These are phyloP conservation scores for Kluyveromyces nonfermentans DNA, from an alignment of 805 yeast species.

Conservation along the genomic window DNA sequence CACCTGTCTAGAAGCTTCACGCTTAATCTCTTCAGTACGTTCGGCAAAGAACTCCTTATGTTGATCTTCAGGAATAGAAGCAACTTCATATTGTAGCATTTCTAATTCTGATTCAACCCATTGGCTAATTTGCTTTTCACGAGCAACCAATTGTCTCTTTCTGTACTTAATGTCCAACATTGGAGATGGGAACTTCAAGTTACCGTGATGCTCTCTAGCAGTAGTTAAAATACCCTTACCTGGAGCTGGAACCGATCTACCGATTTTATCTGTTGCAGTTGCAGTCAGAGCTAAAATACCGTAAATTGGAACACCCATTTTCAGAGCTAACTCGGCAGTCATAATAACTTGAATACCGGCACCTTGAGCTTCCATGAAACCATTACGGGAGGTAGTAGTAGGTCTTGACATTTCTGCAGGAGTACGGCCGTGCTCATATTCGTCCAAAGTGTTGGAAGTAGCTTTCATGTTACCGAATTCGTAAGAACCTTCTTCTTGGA, in stretches of 20 bases:
- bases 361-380: constrained; percentile 99
- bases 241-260: constrained; percentile 99
- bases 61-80: constrained; percentile 38
- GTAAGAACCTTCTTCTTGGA: constrained; percentile 97
- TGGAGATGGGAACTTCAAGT: constrained; percentile 67
- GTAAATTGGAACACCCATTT: constrained; percentile 99
- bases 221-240: constrained; percentile 99
- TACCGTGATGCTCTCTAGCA: constrained; percentile 87
- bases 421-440: constrained; percentile 91
- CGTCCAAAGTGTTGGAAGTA: constrained; percentile 82
- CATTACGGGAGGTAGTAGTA: constrained; percentile 88
- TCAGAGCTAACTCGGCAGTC: constrained; percentile 88
- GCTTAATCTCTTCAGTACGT: constrained; percentile 77
- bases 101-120: constrained; percentile 83
- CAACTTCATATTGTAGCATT: constrained; percentile 62
- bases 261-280: constrained; percentile 97
- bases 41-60: constrained; percentile 60
- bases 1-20: constrained; percentile 78
- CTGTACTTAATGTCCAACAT: constrained; percentile 87
- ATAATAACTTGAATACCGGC: constrained; percentile 95
- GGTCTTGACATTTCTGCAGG: constrained; percentile 99
- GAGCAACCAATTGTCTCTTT: constrained; percentile 75
- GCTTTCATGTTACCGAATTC: constrained; percentile 99
- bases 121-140: constrained; percentile 63
- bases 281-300: constrained; percentile 92